A percentile compares a stretch with the other conserved stretches of the same genome.
These are phyloP conservation scores for Forsythia suspensa DNA, from an alignment of 257 asterid genomes.

Conservation along the genomic window DNA sequence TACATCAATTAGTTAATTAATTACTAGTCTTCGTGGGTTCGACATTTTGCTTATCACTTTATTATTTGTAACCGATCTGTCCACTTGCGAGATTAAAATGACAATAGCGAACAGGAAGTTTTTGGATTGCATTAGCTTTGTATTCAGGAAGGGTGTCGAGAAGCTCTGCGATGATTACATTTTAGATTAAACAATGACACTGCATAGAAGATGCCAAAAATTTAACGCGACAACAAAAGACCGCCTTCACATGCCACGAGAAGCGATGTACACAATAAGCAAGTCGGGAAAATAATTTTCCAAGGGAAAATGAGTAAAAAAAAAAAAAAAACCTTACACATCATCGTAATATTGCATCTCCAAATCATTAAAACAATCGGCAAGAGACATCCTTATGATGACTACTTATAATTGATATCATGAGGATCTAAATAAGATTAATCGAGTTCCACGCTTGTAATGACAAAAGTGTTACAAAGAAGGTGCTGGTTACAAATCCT, in stretches of 20 bases:
- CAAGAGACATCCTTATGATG: conserved; percentile 85
- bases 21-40: too few species aligned
- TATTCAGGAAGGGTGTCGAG: conserved; percentile 38
- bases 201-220: not conserved
- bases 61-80: too few species aligned
- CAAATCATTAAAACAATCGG: conserved; percentile 62
- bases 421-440: too few species aligned
- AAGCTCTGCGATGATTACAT: conserved; percentile 46
- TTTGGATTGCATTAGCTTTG: conserved; percentile 42
- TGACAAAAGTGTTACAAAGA: too few species aligned
- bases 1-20: too few species aligned
- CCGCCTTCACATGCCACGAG: conserved; percentile 26
- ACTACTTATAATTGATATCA: too few species aligned
- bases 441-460: too few species aligned
- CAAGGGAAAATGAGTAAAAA: not conserved
- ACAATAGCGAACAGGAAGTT: conserved; percentile 43
- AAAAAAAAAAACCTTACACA: conserved; percentile 47
- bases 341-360: conserved; percentile 45
- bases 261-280: conserved; percentile 33
- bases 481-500: too few species aligned
- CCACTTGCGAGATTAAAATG: too few species aligned
- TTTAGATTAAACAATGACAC: not conserved
- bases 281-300: conserved; percentile 16
- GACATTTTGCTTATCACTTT: too few species aligned
- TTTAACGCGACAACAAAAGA: not conserved